Evolutionary conservation across 169 alveolate genomes (phyloP), one percentile per base, ranked within the genome.

Genomic region (Eimeria acervulina): DNA sequence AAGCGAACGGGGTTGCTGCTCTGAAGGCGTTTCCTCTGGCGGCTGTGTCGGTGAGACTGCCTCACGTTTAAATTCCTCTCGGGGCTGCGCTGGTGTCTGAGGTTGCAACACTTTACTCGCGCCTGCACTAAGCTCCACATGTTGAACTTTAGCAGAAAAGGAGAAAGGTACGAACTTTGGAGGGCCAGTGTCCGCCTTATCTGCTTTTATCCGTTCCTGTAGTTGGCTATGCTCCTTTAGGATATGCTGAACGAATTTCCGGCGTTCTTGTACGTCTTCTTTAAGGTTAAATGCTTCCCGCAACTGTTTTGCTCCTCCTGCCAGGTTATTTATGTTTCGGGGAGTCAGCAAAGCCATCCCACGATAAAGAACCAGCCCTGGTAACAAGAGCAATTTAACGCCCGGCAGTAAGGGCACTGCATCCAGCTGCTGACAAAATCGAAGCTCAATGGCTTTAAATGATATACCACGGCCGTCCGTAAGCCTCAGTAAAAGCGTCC

Each of bases 81-180:
- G 94, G 2, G 78, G 51, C n/a, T 47, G 83, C 5, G 63, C 76
- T 55, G 74, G 38, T 61, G 70, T 28, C 59, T 52, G 76, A 10
- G 63, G 92, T 17, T 83, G 76, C 44, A 33, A 26, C 13, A 7
- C 92, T 31, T 38, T 83, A 61, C 52, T 83, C 5, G 51, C 92
- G 31, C 4, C 23, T 55, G 12, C 81, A 38, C 40, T 59, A 87
- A 87, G 59, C 33, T 87, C 94, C 31, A 87, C 94, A 55, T 87
- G 78, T 44, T 87, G 94, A 38, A 87, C 94, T 40, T 87, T 87
- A 13, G 96, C 96, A 40, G 93, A 51, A 42, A 72, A 83, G 66
- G 96, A 93, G 51, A 93, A 93, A 19, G 96, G 96, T 0, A 83
- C 80, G 80, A 93, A 93, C 61, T 76, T 81, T 66, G 96, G 96